These are phyloP conservation scores for Gossypium anomalum DNA, from an alignment of 345 rosid genomes.

Conservation along the genomic window DNA sequence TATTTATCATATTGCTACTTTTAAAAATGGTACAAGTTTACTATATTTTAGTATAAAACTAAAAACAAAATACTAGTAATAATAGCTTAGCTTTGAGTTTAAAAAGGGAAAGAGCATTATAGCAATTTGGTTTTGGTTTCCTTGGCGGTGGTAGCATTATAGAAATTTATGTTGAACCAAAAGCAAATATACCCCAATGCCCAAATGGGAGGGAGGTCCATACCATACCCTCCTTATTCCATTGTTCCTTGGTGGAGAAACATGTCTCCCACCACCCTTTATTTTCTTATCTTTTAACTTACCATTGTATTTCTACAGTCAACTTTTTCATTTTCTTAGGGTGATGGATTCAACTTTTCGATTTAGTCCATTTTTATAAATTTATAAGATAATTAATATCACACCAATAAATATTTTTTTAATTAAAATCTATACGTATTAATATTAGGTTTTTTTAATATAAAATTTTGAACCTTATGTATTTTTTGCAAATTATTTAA, in stretches of 20 bases:
- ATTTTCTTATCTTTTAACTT: too few relatives aligned
- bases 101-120: not conserved
- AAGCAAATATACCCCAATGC: not conserved
- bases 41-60: not conserved
- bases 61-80: not conserved
- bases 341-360: too few relatives aligned
- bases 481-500: too few relatives aligned
- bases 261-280: conserved; percentile 2
- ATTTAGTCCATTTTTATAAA: too few relatives aligned
- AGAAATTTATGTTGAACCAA: not conserved
- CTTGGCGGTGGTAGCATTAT: not conserved
- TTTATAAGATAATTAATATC: too few relatives aligned
- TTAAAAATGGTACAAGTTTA: not conserved
- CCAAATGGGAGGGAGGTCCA: not conserved
- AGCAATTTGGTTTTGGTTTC: not conserved
- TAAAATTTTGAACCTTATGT: too few relatives aligned
- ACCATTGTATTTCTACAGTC: too few relatives aligned
- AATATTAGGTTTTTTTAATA: too few relatives aligned
- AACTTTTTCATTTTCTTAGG: too few relatives aligned
- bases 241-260: not conserved
- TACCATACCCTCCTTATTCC: not conserved
- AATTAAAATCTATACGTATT: too few relatives aligned
- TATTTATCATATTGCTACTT: too few relatives aligned
- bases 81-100: not conserved
- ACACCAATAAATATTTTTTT: too few relatives aligned